phyloP scores from a whole-genome alignment of 345 rosid species.

The Melaleuca quinquenervia region DNA sequence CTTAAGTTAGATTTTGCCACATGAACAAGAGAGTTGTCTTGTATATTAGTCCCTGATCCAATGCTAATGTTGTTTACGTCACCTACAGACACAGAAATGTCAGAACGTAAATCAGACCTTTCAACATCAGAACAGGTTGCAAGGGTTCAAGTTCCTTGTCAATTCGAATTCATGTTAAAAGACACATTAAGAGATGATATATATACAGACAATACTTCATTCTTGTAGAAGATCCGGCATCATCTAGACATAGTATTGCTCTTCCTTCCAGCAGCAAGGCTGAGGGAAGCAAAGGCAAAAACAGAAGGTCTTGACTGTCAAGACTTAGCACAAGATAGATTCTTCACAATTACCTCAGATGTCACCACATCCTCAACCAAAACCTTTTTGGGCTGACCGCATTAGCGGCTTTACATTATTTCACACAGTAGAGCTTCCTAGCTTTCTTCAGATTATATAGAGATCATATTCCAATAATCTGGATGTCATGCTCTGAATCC shows the following conservation, averaged over 20 bases:
- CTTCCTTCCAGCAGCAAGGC: background rate
- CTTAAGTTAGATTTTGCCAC: conserved; percentile 90
- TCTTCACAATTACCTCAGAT: background rate
- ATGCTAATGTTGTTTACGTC: conserved; percentile 72
- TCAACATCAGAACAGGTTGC: background rate
- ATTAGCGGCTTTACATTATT: background rate
- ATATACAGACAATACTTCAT: background rate
- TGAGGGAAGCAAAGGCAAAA: background rate
- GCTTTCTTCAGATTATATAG: background rate
- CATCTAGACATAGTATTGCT: background rate
- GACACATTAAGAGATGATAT: background rate
- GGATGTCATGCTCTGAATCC: background rate
- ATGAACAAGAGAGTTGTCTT: conserved; percentile 93
- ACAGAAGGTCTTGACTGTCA: background rate
- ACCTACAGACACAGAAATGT: conserved; percentile 20
- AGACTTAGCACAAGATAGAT: background rate
- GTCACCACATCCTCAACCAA: background rate
- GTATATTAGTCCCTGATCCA: conserved; percentile 92
- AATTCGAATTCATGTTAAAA: background rate
- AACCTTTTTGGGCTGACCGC: background rate
- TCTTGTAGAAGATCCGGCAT: background rate
- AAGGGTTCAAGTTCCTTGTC: background rate
- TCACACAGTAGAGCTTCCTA: background rate
- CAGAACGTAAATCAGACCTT: background rate
- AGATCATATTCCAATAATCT: background rate